Evolutionary conservation across 257 asterid species (phyloP), one percentile per base, ranked within the genome.

Genomic region (Penstemon barbatus): DNA sequence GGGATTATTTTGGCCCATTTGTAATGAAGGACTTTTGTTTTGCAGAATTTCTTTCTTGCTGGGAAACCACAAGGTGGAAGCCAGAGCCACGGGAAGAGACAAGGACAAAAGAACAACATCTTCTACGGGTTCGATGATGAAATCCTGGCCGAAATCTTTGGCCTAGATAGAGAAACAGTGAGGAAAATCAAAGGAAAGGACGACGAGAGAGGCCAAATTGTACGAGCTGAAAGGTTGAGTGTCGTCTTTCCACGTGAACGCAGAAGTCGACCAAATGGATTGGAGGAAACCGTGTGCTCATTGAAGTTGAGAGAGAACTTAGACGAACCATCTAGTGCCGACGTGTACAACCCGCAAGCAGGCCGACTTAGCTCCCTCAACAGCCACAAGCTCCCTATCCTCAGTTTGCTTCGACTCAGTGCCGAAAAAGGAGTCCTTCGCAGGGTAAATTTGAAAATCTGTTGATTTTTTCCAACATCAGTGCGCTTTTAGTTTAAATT

Each of bases 251-350:
- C 95, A 1, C 6, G 60, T 6, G 71, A 18, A 18, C 74, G 69
- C 61, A 37, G 65, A 15, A 66, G 48, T 52, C 4, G 9, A 1
- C 66, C 18, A 3, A 83, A 88, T 38, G 92, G 90, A 0, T 5
- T 83, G n/a, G 95, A 88, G 40, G 90, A 85, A 36, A 88, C 92
- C 36, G 9, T 85, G 5, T 88, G 92, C 72, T 58, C 82, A 3
- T 65, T 73, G 39, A 79, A 69, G 68, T 10, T 82, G 58, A 80
- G 57, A 50, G 79, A 73, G 69, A 88, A 85, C 72, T 19, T 88
- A 4, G 85, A 72, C 4, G 33, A 59, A 5, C 84, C 92, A 0
- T 0, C 65, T 10, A 75, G 79, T 5, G 73, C 90, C 3, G 95
- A 85, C 10, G 36, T 80, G 0, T 87, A 83, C 81, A 82, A 79